A percentile compares a stretch with the other conserved stretches of the same genome.
phyloP scores from a whole-genome alignment of 352 stramenopile genomes.

The Globisporangium abappressorium region DNA sequence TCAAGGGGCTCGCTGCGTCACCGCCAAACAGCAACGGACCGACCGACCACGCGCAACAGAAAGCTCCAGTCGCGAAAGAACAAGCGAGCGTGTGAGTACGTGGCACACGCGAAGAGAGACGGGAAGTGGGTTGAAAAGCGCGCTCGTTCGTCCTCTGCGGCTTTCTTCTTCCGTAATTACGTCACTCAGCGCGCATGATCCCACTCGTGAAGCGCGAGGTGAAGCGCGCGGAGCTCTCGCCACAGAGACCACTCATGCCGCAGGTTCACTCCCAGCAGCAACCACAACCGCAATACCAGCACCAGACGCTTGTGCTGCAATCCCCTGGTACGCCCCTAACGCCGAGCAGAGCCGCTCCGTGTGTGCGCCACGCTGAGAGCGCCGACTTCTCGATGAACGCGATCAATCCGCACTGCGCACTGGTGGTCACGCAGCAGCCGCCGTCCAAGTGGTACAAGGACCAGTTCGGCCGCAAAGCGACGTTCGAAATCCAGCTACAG shows the following conservation, averaged over 20 bases:
- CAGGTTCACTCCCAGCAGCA: neutral
- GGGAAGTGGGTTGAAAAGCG: slow-evolving; percentile 15
- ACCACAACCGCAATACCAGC: slow-evolving; percentile 2
- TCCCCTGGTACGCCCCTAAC: neutral
- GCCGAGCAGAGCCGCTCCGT: neutral
- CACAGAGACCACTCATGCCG: neutral
- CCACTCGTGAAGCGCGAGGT: slow-evolving; percentile 16
- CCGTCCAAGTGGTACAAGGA: slow-evolving; percentile 77
- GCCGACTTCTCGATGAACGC: slow-evolving; percentile 12
- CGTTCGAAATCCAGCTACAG: slow-evolving; percentile 52
- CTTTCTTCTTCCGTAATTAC: slow-evolving; percentile 13
- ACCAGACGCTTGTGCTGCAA: neutral
- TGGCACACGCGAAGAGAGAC: neutral
- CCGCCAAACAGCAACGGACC: neutral
- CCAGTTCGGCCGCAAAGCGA: slow-evolving; percentile 74
- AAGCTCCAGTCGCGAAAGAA: neutral
- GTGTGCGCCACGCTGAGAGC: slow-evolving; percentile 9
- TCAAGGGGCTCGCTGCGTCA: neutral
- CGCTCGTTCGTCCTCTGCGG: neutral
- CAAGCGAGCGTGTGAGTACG: neutral
- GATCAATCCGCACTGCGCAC: slow-evolving; percentile 22
- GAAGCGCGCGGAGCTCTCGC: slow-evolving; percentile 14
- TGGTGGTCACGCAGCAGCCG: slow-evolving; percentile 60
- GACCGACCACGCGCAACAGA: neutral
- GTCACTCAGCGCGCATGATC: slow-evolving; percentile 16